Evolutionary conservation across 1,284 basidiomycete genomes (phyloP).

Genomic region (Cutaneotrichosporon spelunceum): DNA sequence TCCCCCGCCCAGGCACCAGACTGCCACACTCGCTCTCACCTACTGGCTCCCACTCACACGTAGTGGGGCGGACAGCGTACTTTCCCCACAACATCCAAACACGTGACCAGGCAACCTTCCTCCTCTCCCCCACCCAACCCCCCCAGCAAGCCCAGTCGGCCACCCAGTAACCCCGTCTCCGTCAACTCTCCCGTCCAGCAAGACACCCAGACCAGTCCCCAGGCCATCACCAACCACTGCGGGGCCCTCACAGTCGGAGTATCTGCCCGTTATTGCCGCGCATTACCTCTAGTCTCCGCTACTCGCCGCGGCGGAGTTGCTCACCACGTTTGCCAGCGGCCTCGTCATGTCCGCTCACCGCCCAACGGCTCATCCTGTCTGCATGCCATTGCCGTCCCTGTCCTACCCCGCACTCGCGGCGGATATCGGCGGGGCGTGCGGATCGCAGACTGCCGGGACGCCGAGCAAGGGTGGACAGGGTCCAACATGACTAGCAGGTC

Average conservation of each 20-base stretch:
- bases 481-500: background rate
- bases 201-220: background rate
- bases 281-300: background rate
- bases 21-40: too few species aligned
- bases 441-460: background rate
- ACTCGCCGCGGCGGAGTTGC: background rate
- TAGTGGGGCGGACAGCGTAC: background rate
- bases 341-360: background rate
- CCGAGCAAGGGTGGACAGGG: background rate
- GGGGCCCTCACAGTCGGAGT: background rate
- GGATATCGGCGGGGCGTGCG: background rate
- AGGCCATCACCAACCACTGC: background rate
- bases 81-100: background rate
- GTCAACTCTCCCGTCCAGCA: too few species aligned
- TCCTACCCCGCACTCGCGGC: background rate
- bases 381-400: background rate
- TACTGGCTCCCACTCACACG: too few species aligned
- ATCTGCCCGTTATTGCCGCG: background rate
- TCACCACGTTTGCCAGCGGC: background rate
- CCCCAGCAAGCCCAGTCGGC: background rate
- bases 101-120: background rate
- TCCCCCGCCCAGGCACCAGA: too few species aligned
- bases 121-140: background rate
- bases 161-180: background rate
- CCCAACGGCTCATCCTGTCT: background rate